Evolutionary conservation across 768 basidiomycete genomes (phyloP), one percentile per base, ranked within the genome.

Genomic region (Myochromella boudieri): DNA sequence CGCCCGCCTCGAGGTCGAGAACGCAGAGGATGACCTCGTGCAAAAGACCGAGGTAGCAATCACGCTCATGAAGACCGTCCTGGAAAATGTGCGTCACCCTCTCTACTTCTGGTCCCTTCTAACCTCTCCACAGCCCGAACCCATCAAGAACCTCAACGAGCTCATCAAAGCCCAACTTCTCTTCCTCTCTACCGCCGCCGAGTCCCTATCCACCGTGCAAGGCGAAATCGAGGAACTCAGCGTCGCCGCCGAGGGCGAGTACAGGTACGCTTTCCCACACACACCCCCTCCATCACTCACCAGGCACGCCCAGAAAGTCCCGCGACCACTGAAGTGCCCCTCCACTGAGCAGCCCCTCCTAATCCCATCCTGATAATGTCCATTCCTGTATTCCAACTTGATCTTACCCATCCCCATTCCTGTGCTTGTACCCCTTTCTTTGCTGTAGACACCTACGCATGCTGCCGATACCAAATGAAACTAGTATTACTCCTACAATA

Each of bases 41-140:
- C 94, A 95, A 64, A 93, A 92, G 76, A 99, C 97, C 18, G 97
- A 99, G 66, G 88, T 95, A 24, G 95, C 95, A 1, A 97, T 97
- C 58, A 90, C 88, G 2, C 78, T 93, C 34, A 95, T 97, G 94
- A 95, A 95, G 76, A 87, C 91, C n/a, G 95, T 98, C 12, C 77
- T 99, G 29, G 95, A 98, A 59, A 97, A 97, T 68, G 95, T 97
- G 54, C 44, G 88, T 74, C 3, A n/a, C 41, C 7, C 37, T 26
- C 36, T 51, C 26, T 40, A 48, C 9, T 18, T 12, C 17, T 51
- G 29, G 44, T 49, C 17, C 20, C 15, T 5, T 25, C 26, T 15
- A 25, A 42, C 36, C 48, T 21, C 44, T 6, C 37, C 33, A 18
- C 56, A 95, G 93, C 97, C 97, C 29, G 95, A 97, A 69, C 91